Percentiles rank a stretch among this genome's conserved stretches.
These are phyloP conservation scores for Delphinella strobiligena DNA, from an alignment of 2,329 filamentous ascomycete species.

Conservation along the genomic window DNA sequence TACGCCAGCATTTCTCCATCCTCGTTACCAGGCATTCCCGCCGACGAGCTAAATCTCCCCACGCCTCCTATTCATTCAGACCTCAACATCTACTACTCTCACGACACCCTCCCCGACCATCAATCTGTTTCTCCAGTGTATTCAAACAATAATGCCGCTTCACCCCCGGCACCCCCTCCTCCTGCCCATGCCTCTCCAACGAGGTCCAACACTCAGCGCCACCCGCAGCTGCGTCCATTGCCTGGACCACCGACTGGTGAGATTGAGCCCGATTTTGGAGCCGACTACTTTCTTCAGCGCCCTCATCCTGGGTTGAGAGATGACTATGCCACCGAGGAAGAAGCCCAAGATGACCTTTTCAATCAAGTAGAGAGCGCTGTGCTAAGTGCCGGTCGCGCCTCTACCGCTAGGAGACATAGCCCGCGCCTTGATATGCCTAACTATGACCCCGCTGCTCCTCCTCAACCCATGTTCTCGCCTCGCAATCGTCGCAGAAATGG, in stretches of 20 bases:
- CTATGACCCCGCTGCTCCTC: conserved; percentile 14
- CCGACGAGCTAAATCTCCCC: conserved; percentile 5
- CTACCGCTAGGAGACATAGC: conserved; percentile 12
- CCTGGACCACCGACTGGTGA: conserved; percentile 38
- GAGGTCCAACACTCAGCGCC: conserved; percentile 29
- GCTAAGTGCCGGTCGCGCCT: conserved; percentile 21
- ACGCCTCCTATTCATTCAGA: conserved; percentile 4
- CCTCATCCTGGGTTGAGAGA: conserved; percentile 2
- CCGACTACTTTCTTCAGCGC: conserved; percentile 25
- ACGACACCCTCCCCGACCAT: conserved; percentile 1
- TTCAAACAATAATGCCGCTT: conserved; percentile 19
- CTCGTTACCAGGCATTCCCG: background rate
- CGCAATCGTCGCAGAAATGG: conserved; percentile 14
- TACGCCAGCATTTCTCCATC: conserved; percentile 1
- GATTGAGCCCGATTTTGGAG: conserved; percentile 20
- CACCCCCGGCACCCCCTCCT: conserved; percentile 37
- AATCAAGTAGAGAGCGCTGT: conserved; percentile 44
- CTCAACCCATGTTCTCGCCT: conserved; percentile 17
- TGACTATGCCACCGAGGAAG: conserved; percentile 16
- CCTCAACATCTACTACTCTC: background rate
- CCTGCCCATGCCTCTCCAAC: conserved; percentile 35
- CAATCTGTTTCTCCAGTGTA: conserved; percentile 18
- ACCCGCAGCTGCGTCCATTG: conserved; percentile 46
- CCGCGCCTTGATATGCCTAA: conserved; percentile 26
- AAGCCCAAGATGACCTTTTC: conserved; percentile 45